A percentile compares a stretch with the other conserved stretches of the same genome.
Conservation (phyloP, 2,329 filamentous ascomycete species). For the Penicillium freii region DNA sequence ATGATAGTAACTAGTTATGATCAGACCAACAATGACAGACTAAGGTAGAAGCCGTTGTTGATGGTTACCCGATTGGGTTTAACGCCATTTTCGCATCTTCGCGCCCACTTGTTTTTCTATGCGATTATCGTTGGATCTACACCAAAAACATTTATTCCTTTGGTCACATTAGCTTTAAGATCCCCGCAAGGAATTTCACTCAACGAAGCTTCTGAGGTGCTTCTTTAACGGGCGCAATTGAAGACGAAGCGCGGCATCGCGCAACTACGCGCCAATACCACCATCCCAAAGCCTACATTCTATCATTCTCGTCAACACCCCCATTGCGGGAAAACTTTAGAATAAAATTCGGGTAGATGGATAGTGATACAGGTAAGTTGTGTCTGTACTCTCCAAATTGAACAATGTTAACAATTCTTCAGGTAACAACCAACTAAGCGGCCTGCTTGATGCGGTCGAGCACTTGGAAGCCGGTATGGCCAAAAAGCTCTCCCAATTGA, state of each 20-base stretch:
- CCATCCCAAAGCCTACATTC: background rate
- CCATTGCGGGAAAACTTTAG: background rate
- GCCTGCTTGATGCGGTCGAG: constrained; percentile 36
- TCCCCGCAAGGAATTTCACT: background rate
- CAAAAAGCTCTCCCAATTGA: background rate
- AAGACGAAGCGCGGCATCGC: background rate
- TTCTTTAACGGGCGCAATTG: background rate
- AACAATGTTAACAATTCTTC: constrained; percentile 1
- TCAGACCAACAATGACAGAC: background rate
- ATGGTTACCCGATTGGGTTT: constrained; percentile 23
- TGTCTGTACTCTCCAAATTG: background rate
- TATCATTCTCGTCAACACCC: background rate
- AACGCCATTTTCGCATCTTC: constrained; percentile 11
- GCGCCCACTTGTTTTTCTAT: constrained; percentile 16
- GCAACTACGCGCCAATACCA: background rate
- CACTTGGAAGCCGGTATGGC: constrained; percentile 39
- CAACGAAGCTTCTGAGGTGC: background rate
- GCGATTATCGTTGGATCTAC: background rate
- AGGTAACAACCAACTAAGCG: constrained; percentile 18
- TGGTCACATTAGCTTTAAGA: too few species aligned
- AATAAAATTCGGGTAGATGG: background rate
- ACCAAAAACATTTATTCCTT: background rate
- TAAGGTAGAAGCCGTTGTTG: constrained; percentile 11
- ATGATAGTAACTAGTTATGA: background rate
- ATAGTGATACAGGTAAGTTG: constrained; percentile 5